Evolutionary conservation across 805 yeast species (phyloP).

Genomic region (Schizosaccharomyces japonicus): DNA sequence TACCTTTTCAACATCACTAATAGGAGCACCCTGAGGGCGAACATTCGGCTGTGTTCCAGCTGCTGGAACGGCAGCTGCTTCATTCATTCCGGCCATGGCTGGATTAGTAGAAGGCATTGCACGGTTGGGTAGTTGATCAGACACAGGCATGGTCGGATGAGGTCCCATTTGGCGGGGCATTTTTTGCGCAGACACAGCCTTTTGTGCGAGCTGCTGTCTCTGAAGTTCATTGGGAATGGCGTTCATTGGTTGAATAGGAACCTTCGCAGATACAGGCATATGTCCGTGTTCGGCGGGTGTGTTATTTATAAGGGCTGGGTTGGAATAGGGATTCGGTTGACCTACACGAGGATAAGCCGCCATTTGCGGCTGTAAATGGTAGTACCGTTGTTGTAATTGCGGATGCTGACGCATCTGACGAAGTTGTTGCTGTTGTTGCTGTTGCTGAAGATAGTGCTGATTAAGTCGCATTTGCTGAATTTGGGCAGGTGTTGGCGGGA

Average conservation of each 20-base stretch:
- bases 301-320: slow-evolving; percentile 8
- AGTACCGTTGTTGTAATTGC: slow-evolving; percentile 6
- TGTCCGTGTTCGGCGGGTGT: background rate
- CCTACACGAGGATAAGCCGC: slow-evolving; percentile 7
- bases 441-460: slow-evolving; percentile 9
- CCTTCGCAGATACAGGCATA: no score
- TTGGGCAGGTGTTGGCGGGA: slow-evolving; percentile 8
- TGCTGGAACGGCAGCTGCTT: no score
- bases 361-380: slow-evolving; percentile 9
- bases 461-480: slow-evolving; percentile 9
- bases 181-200: no score
- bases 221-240: no score
- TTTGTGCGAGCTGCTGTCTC: background rate
- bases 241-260: no score
- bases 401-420: background rate
- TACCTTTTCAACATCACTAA: no score
- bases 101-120: background rate
- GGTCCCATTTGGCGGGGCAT: no score
- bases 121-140: slow-evolving; percentile 6
- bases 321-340: slow-evolving; percentile 10
- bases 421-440: slow-evolving; percentile 8
- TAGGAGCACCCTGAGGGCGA: no score
- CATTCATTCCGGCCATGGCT: slow-evolving; percentile 8
- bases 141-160: slow-evolving; percentile 6
- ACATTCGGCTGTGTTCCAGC: no score